Evolutionary conservation across 805 yeast species (phyloP), one percentile per base, ranked within the genome.

Genomic region (Jamesozyma lodderae): DNA sequence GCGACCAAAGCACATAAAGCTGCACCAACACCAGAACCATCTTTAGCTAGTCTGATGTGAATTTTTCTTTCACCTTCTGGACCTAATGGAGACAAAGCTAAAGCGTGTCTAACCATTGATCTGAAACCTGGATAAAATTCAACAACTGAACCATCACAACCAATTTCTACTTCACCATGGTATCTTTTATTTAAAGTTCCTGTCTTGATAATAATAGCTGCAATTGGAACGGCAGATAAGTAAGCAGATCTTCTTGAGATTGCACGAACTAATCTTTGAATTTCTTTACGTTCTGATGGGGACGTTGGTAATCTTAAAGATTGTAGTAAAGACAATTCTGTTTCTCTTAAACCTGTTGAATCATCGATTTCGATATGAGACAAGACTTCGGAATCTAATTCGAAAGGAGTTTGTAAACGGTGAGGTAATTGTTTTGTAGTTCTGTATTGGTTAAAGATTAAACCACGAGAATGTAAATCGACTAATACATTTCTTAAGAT

Each of bases 11-110:
- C 96, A 67, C 96, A 85, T 44, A 90, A 67, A 2, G 97, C 97
- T 31, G 96, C 96, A 48, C 98, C 98, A 27, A 88, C 95, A 44
- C 96, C 95, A 37, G 94, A 80, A 34, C 98, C 97, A 53, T 92
- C 97, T 60, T 85, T 84, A 23, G 96, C 92, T 47, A 88, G 79
- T 45, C 77, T 77, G 43, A 90, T 64, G 48, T 77, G 80, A 29
- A 87, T 67, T 51, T 82, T 77, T 60, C 84, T 75, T 51, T 77
- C 84, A 43, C 81, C 77, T 34, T 82, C 81, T 31, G 81, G 69
- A 41, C 90, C 88, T 31, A 88, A 71, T 46, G 79, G 77, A 28
- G 84, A 73, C 46, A 73, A 55, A 1, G 78, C 68, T 45, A 88
- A 62, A 0, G 95, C 95, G 48, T 83, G 87, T 55, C 90, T 75